Conservation (phyloP, 2,329 filamentous ascomycete genomes). For the Aaosphaeria arxii region DNA sequence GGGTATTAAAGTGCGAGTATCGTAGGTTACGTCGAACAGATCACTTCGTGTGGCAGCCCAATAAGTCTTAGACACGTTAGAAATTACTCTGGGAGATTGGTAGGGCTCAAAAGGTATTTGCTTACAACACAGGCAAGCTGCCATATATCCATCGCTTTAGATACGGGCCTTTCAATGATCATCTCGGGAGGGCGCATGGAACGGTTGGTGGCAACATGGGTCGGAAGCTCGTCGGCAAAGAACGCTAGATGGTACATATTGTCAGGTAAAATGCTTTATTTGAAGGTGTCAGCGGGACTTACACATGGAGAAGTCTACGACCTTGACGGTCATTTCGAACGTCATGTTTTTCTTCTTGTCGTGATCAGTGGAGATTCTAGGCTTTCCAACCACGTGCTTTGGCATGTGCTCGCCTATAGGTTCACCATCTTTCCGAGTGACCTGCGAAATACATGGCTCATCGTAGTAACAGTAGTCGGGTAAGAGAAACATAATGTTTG, state of each 20-base stretch:
- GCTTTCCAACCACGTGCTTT: neutral
- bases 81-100: no score
- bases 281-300: neutral
- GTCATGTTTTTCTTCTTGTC: neutral
- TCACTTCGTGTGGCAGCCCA: no score
- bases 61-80: no score
- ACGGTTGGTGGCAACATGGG: neutral
- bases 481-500: no score
- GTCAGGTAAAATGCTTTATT: neutral
- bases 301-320: neutral
- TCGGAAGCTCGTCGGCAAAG: neutral
- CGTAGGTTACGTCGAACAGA: no score
- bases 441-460: neutral
- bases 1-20: neutral
- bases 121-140: neutral
- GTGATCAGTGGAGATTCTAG: no score
- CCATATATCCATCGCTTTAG: neutral
- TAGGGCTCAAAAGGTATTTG: no score
- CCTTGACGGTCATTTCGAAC: neutral
- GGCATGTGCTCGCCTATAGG: neutral
- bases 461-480: no score
- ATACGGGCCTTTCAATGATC: neutral
- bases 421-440: neutral
- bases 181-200: neutral
- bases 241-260: neutral